Percentiles rank a stretch among this genome's conserved stretches.
These are phyloP conservation scores for Lophiotrema nucula DNA, from an alignment of 495 filamentous ascomycete genomes.

Conservation along the genomic window DNA sequence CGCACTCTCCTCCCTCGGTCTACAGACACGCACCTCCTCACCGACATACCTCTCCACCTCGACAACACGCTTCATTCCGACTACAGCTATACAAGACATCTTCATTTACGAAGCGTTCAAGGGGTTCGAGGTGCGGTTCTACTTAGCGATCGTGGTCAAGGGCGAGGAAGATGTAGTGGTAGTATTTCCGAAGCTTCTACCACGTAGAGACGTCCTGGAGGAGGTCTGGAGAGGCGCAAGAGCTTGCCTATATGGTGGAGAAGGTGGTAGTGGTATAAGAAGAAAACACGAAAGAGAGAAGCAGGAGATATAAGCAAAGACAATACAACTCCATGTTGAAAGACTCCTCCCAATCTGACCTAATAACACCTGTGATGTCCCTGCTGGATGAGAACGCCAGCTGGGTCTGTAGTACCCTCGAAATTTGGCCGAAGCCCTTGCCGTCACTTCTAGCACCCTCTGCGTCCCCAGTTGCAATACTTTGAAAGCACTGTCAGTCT, in stretches of 20 bases:
- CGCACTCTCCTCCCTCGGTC: conserved; percentile 82
- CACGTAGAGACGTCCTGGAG: conserved; percentile 68
- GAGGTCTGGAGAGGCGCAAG: conserved; percentile 80
- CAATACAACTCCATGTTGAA: background rate
- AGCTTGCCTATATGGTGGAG: conserved; percentile 64
- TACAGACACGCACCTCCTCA: conserved; percentile 78
- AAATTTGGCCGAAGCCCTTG: too few species aligned
- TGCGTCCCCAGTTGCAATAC: too few species aligned
- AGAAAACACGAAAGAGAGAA: background rate
- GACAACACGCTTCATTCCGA: conserved; percentile 89
- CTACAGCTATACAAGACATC: conserved; percentile 84
- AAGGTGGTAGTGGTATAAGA: conserved; percentile 1
- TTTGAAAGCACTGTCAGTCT: too few species aligned
- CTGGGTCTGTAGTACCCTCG: too few species aligned
- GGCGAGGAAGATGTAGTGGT: conserved; percentile 87
- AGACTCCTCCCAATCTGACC: too few species aligned
- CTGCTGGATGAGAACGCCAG: too few species aligned
- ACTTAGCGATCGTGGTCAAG: conserved; percentile 86
- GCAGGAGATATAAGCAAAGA: too few species aligned
- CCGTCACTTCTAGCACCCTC: too few species aligned
- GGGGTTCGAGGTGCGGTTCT: conserved; percentile 88
- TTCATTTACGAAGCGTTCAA: conserved; percentile 94
- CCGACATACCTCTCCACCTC: conserved; percentile 60
- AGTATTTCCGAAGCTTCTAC: conserved; percentile 83
- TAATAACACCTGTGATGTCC: too few species aligned